phyloP scores from a whole-genome alignment of 2,329 filamentous ascomycete species.

The Fusarium fracticaudum region DNA sequence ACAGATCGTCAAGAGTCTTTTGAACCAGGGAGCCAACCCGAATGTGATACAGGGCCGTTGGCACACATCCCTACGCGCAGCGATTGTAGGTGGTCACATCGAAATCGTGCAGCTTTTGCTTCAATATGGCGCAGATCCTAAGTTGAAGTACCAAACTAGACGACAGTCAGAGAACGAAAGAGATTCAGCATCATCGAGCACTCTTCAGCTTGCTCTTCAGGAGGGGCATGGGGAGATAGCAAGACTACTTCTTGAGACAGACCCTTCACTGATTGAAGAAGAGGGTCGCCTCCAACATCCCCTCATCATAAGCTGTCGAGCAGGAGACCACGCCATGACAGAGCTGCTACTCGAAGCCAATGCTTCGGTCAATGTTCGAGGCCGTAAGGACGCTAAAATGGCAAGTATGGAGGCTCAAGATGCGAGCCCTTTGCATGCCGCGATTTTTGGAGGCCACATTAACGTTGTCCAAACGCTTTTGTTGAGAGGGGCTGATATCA shows the following conservation, averaged over 20 bases:
- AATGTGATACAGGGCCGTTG: constrained; percentile 9
- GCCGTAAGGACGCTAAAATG: not conserved
- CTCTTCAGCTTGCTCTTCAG: not conserved
- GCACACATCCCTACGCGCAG: constrained; percentile 6
- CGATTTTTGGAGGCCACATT: not conserved
- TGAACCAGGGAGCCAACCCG: not conserved
- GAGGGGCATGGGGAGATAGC: not conserved
- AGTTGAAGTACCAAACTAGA: not conserved
- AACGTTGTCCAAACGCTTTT: not conserved
- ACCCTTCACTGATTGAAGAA: not conserved
- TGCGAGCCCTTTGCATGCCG: constrained; percentile 3
- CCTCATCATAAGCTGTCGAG: not conserved
- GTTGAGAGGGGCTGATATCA: not conserved
- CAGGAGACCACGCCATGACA: not conserved
- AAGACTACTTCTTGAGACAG: not conserved
- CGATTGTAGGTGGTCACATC: not conserved
- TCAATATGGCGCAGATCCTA: not conserved
- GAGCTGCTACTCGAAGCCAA: not conserved
- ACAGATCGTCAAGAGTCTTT: not conserved
- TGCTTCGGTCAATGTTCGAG: not conserved
- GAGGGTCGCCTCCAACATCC: not conserved
- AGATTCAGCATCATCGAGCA: not conserved
- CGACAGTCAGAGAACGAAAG: no score
- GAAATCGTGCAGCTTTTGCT: not conserved
- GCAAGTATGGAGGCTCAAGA: not conserved